phyloP scores from a whole-genome alignment of 23 red algal species.

The Gracilaria gracilis region DNA sequence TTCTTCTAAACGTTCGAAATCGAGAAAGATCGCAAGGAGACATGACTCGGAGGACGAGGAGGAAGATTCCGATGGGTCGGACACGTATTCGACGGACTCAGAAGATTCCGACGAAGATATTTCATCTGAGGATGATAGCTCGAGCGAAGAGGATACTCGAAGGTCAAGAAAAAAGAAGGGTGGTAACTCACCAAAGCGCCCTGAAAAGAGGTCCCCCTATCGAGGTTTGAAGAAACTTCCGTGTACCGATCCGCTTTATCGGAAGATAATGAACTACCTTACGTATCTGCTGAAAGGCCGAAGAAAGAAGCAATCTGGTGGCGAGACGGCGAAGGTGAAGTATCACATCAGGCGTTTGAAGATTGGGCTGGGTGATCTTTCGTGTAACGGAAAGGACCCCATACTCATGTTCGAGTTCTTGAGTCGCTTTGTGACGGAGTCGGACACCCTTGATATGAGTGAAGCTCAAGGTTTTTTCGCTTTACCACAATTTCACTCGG shows the following conservation, averaged over 20 bases:
- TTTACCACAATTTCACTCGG: conserved; percentile 2
- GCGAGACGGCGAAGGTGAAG: conserved; percentile 18
- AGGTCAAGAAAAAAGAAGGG: not conserved
- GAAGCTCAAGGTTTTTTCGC: not conserved
- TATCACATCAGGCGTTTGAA: conserved; percentile 2
- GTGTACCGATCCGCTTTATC: conserved; percentile 6
- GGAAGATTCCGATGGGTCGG: not conserved
- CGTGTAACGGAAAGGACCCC: conserved; percentile 1
- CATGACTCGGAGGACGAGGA: not conserved
- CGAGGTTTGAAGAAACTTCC: not conserved
- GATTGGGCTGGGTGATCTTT: not conserved
- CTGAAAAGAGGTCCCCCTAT: not conserved
- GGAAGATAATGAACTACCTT: not conserved
- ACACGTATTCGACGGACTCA: not conserved
- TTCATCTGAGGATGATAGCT: not conserved
- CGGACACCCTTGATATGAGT: not conserved
- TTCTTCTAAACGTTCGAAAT: conserved; percentile 9
- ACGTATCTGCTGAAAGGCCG: not conserved
- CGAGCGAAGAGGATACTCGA: not conserved
- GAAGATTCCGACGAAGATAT: not conserved
- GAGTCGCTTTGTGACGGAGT: not conserved
- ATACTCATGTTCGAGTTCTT: conserved; percentile 9
- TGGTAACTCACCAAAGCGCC: not conserved
- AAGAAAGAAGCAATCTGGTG: not conserved
- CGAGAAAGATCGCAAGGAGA: not conserved